Base-by-base conservation (phyloP, 176 grass and related monocot genomes). In the Phoenix roebelenii region DNA sequence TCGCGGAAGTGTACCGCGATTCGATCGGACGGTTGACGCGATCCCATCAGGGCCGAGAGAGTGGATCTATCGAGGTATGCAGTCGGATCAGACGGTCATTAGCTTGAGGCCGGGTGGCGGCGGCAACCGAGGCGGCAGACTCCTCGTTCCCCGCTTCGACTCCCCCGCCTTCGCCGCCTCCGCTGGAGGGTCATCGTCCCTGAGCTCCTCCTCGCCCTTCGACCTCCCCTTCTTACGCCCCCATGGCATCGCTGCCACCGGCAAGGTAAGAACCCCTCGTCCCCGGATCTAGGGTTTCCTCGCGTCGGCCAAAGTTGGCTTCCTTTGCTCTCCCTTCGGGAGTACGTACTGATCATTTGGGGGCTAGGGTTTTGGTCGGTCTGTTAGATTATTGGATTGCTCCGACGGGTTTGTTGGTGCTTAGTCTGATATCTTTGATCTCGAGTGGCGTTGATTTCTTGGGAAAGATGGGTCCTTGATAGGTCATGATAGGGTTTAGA, bases 81-180 rank as follows among this genome's bases (percentile, higher is more conserved):
- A 89, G 83, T 68, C 86, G 56, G 91, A 96, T 84, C 86, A 81
- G 75, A 82, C 83, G 49, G 80, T 85, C 63, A 88, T 98, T 72
- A 98, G 87, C 73, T 78, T 98, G 79, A 89, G 93, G 79, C 93
- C 93, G 56, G 90, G 90, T 60, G 93, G 93, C 65, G 93, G 89
- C 39, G 83, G 83, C 68, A 72, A 78, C 60, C 83, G 87, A 19
- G 84, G 84, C 19, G 71, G 63, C 67, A 20, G 61, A 74, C 68
- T 85, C 66, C 64, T 87, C 28, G 83, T 78, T 58, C 18, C 87
- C 56, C 70, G 79, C 51, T 74, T 73, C 64, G 80, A 85, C 68
- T 76, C 86, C 10, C 57, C 71, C 18, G 86, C 79, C 52, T 25
- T 66, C 29, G 60, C 65, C 3, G 72, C 56, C 61, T 66, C 78